Percentiles rank a stretch among this genome's conserved stretches.
Evolutionary conservation across 371 early-diverging fungal genomes (phyloP).

Genomic region (Mucor circinelloides): DNA sequence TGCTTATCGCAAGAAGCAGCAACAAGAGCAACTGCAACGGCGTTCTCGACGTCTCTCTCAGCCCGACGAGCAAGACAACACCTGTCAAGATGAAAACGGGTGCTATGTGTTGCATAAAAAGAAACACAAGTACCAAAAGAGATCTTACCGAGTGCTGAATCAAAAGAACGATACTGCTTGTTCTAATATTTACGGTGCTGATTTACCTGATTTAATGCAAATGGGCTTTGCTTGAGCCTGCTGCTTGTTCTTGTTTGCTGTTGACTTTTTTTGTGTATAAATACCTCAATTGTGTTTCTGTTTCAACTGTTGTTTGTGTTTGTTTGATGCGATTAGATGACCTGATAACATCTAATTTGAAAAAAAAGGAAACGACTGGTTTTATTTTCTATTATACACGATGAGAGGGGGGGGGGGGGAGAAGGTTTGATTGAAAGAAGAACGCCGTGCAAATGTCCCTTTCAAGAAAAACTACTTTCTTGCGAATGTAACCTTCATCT

Average conservation of each 20-base stretch:
- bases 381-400: slow-evolving; percentile 12
- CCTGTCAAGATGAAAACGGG: not conserved
- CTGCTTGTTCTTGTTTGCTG: not conserved
- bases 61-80: not conserved
- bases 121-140: slow-evolving; percentile 2
- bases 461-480: slow-evolving; percentile 47
- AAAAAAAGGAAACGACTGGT: not conserved
- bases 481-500: slow-evolving; percentile 85
- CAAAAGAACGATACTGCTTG: not conserved
- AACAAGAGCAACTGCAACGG: not conserved
- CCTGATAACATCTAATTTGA: not conserved
- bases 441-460: slow-evolving; percentile 15
- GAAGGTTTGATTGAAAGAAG: slow-evolving; percentile 1
- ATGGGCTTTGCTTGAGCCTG: slow-evolving; percentile 14
- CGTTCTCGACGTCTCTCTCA: not conserved
- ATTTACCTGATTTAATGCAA: slow-evolving; percentile 20
- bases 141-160: not conserved
- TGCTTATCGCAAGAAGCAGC: not conserved
- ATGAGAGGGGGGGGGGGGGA: not conserved
- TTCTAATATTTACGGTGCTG: slow-evolving; percentile 6
- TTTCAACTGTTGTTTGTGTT: too few relatives aligned
- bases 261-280: not conserved
- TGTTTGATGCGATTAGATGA: not conserved
- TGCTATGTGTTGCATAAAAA: not conserved
- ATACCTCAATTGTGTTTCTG: not conserved